Base-by-base conservation (phyloP, 148 eudicot species). In the Beta vulgaris region DNA sequence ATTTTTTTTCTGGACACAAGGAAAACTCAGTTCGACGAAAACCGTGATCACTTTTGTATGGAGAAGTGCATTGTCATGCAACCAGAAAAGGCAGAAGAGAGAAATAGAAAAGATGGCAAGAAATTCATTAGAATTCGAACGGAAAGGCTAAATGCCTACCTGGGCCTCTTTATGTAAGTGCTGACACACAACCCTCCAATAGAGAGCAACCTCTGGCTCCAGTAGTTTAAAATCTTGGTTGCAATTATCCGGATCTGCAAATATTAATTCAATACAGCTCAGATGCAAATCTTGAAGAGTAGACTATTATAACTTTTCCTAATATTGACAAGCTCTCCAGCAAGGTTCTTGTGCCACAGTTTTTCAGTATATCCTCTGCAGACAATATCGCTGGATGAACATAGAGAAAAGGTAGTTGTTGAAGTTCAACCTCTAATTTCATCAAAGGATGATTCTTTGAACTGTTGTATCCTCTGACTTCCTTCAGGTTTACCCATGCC, bases 161-260 rank as follows among this genome's bases (percentile, higher is more conserved):
- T 88, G 90, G 61, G 99, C 98, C 81, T 89, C 88, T 51, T 73
- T 80, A 67, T 92, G 94, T 62, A 95, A 76, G 68, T 95, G 84
- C 74, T 79, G 87, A 76, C 99, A 90, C 59, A 89, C 91, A 76
- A 80, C 80, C 80, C 94, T 88, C 97, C 97, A 92, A 78, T 86
- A 95, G 44, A 95, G 87, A 78, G 99, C 96, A 78, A 86, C 85
- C 84, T 95, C 99, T 63, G 97, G 87, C 58, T 92, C 94, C 83
- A 95, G 72, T 46, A 92, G 85, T 72, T 79, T 83, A 76, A 79
- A 79, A 76, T 64, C 48, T 54, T 78, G 75, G 73, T 72, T 44
- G 55, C 68, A 32, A 69, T 55, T 60, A 55, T 79, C 96, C 76
- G 73, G 44, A 42, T 72, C 74, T 69, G 74, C 72, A 59, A 42